Evolutionary conservation across 805 yeast species (phyloP).

Genomic region (Hyphopichia homilentoma): DNA sequence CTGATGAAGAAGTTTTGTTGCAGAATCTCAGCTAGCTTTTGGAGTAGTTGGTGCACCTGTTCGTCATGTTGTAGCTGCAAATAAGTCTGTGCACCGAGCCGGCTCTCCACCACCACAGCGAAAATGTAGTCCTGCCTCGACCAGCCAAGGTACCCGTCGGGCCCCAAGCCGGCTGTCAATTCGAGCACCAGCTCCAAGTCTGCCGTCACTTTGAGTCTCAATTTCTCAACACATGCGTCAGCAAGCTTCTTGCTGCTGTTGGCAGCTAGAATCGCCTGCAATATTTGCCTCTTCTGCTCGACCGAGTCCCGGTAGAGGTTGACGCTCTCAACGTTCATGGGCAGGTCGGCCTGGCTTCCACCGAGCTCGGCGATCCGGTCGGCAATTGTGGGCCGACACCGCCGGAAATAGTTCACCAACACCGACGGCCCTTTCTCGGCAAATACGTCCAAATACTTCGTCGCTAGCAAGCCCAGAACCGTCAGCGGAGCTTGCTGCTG

Average conservation of each 20-base stretch:
- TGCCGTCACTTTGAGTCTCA: not conserved
- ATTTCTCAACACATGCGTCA: too few relatives aligned
- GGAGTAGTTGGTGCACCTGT: too few relatives aligned
- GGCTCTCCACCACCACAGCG: conserved; percentile 4
- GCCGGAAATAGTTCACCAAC: not conserved
- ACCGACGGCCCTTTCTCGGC: too few relatives aligned
- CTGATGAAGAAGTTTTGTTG: too few relatives aligned
- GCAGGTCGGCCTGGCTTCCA: conserved; percentile 21
- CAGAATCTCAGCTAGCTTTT: too few relatives aligned
- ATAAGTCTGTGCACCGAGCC: conserved; percentile 1
- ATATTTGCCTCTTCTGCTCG: too few relatives aligned
- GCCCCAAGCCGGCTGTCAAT: conserved; percentile 1
- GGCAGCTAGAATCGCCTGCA: too few relatives aligned
- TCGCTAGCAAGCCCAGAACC: not conserved
- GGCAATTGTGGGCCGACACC: not conserved
- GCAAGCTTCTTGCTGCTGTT: too few relatives aligned
- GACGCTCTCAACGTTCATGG: conserved; percentile 66
- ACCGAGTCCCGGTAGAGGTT: conserved; percentile 66
- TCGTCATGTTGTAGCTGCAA: not conserved
- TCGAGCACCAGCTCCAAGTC: conserved; percentile 3
- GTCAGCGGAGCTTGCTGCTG: not conserved
- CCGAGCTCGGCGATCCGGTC: not conserved
- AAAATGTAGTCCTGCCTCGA: conserved; percentile 8
- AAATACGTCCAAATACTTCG: too few relatives aligned
- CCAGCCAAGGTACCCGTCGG: conserved; percentile 15